Percentiles rank a stretch among this genome's conserved stretches.
Conservation (phyloP, 345 rosid species). For the Camelina hispida region DNA sequence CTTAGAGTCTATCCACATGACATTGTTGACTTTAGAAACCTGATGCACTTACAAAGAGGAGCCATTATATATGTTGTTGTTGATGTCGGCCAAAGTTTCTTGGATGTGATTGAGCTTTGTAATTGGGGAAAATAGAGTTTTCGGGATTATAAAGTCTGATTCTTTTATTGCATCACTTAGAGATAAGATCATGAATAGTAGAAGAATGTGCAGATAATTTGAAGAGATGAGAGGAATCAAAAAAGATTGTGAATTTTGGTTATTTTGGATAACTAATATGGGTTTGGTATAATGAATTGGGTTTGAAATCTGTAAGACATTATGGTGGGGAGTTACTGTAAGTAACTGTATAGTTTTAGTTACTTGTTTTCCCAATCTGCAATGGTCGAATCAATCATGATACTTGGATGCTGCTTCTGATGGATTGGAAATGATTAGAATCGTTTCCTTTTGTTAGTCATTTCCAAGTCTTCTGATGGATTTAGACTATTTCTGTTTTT, state of each 20-base stretch:
- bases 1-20: too few species aligned
- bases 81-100: too few species aligned
- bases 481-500: neutral
- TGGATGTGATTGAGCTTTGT: neutral
- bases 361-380: neutral
- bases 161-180: neutral
- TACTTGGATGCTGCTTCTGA: too few species aligned
- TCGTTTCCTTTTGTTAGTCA: neutral
- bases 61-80: neutral
- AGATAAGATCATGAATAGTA: neutral
- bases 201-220: constrained; percentile 1
- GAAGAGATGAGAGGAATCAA: constrained; percentile 4
- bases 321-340: neutral
- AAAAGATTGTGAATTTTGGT: neutral
- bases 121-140: neutral
- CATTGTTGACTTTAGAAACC: too few species aligned
- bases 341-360: neutral
- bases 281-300: neutral
- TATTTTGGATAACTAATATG: too few species aligned
- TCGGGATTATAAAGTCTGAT: neutral
- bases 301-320: neutral
- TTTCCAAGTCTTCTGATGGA: neutral
- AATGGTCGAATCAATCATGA: neutral
- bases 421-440: too few species aligned
- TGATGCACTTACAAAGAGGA: too few species aligned